Conservation (phyloP, 441 rosid species). For the Dalechampia spathulata region DNA sequence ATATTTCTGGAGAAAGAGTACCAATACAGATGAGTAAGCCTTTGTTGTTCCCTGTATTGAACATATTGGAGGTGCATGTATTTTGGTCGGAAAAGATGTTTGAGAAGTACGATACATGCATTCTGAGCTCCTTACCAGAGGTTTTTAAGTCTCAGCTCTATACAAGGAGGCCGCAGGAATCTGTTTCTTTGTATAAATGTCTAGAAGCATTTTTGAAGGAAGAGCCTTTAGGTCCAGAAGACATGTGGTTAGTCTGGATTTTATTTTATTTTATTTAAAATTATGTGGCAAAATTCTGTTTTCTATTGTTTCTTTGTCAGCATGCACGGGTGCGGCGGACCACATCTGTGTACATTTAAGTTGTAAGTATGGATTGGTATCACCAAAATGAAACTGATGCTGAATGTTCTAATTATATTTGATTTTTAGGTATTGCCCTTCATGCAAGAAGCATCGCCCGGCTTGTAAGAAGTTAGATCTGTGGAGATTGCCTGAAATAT, state of each 20-base stretch:
- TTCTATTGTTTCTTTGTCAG: not conserved
- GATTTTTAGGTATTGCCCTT: constrained; percentile 48
- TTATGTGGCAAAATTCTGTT: not conserved
- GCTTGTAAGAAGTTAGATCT: constrained; percentile 69
- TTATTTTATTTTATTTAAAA: not conserved
- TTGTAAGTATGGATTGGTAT: not conserved
- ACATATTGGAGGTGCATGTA: constrained; percentile 28
- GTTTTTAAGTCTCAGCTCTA: constrained; percentile 38
- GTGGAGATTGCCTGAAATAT: constrained; percentile 67
- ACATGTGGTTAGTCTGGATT: constrained; percentile 71
- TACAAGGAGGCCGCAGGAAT: constrained; percentile 41
- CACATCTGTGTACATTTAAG: not conserved
- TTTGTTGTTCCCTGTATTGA: constrained; percentile 14
- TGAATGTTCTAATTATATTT: constrained; percentile 5
- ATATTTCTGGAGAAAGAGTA: constrained; percentile 26
- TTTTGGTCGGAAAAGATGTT: constrained; percentile 45
- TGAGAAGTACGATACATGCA: constrained; percentile 37
- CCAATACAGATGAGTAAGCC: constrained; percentile 43
- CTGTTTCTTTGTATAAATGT: constrained; percentile 54
- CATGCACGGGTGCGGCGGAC: not conserved
- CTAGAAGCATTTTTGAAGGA: constrained; percentile 67
- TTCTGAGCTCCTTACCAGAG: constrained; percentile 42
- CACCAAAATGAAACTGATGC: constrained; percentile 1
- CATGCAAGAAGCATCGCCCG: constrained; percentile 52
- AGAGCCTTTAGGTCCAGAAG: constrained; percentile 76